Conservation (phyloP, 139 green algal genomes). For the Haematococcus sp. region DNA sequence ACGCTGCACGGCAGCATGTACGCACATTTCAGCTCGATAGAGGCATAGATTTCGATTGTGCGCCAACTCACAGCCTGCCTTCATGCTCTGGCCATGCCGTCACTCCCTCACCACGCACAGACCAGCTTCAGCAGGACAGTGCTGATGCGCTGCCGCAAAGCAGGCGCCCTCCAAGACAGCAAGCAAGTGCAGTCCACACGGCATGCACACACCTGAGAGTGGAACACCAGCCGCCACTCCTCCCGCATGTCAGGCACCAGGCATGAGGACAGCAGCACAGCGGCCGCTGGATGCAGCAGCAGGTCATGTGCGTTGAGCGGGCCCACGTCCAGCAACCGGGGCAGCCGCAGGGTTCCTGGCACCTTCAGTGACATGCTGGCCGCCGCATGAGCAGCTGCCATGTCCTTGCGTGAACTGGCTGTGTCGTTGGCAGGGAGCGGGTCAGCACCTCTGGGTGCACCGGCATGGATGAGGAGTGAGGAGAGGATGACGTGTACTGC, state of each 20-base stretch:
- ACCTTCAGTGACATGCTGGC: neutral
- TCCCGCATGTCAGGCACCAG: neutral
- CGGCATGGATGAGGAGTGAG: neutral
- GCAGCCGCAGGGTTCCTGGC: neutral
- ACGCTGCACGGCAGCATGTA: constrained; percentile 6
- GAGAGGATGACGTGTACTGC: constrained; percentile 9
- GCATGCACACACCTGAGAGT: constrained; percentile 23
- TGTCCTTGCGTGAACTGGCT: neutral
- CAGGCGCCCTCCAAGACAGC: too few species aligned
- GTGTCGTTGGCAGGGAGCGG: neutral
- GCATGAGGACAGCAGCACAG: too few species aligned
- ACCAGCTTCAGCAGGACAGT: too few species aligned
- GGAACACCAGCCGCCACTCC: constrained; percentile 58
- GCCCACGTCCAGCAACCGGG: constrained; percentile 5
- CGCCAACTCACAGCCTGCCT: too few species aligned
- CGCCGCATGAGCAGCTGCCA: neutral
- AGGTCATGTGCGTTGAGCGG: neutral
- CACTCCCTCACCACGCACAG: too few species aligned
- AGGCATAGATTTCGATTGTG: too few species aligned
- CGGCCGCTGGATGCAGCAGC: neutral
- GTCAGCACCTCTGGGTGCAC: neutral
- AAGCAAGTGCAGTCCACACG: too few species aligned
- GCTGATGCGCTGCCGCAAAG: too few species aligned
- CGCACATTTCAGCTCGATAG: too few species aligned
- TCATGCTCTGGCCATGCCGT: too few species aligned